Evolutionary conservation across 768 basidiomycete genomes (phyloP).

Genomic region (Pholiota conissans): DNA sequence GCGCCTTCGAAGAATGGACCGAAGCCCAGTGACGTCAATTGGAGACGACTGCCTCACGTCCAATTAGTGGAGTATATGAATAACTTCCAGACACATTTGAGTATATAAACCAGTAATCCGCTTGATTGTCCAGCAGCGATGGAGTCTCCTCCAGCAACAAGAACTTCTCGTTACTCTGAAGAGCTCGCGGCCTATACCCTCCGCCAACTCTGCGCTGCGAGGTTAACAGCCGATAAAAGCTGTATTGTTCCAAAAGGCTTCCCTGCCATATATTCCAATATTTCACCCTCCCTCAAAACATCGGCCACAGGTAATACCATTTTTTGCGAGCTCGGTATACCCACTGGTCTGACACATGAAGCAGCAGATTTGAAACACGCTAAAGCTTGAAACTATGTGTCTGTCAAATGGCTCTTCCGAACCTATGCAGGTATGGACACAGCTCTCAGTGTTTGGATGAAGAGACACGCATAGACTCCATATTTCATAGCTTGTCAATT

Average conservation of each 20-base stretch:
- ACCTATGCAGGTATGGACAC: no score
- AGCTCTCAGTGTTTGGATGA: no score
- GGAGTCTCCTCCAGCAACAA: conserved; percentile 24
- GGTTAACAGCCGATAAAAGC: conserved; percentile 29
- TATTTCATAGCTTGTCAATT: no score
- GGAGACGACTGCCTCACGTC: not conserved
- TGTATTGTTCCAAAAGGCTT: conserved; percentile 35
- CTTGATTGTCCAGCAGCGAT: conserved; percentile 16
- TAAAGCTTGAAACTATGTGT: not conserved
- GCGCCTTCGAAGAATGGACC: not conserved
- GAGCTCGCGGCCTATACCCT: conserved; percentile 50
- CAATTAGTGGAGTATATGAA: not conserved
- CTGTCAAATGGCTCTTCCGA: no score
- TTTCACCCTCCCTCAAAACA: conserved; percentile 21
- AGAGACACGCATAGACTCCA: no score
- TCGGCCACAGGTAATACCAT: not conserved
- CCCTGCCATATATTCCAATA: conserved; percentile 32
- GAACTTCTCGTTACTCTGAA: conserved; percentile 41
- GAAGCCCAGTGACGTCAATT: conserved; percentile 11
- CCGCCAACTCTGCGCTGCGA: conserved; percentile 43
- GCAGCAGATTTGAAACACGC: not conserved
- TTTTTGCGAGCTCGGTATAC: no score
- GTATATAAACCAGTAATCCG: not conserved
- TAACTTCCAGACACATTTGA: not conserved
- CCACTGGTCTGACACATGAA: not conserved